Conservation (phyloP, 2,329 filamentous ascomycete species). For the Fusarium sublunatum region DNA sequence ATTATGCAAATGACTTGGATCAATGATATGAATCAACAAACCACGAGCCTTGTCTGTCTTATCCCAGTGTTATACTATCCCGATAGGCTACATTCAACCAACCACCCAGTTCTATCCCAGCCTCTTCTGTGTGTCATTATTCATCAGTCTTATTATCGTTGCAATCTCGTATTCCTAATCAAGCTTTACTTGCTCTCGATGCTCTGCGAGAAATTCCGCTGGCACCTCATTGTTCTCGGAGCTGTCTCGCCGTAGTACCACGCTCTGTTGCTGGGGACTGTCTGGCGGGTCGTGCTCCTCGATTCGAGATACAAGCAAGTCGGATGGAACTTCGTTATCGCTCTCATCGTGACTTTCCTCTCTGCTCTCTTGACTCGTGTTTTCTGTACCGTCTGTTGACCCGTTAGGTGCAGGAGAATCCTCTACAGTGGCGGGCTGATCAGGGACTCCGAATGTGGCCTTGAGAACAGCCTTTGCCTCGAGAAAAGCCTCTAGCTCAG, state of each 20-base stretch:
- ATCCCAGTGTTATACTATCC: background rate
- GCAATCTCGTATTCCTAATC: conserved; percentile 22
- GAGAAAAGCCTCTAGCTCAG: conserved; percentile 75
- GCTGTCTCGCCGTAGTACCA: conserved; percentile 48
- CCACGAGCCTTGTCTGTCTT: conserved; percentile 3
- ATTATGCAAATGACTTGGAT: conserved; percentile 42
- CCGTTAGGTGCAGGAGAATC: conserved; percentile 4
- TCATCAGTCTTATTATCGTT: conserved; percentile 19
- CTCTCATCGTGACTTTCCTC: conserved; percentile 46
- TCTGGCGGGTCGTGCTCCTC: conserved; percentile 42
- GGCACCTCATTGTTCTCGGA: conserved; percentile 61
- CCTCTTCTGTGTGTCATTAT: conserved; percentile 18
- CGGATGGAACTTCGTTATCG: conserved; percentile 58
- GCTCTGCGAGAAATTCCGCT: conserved; percentile 63
- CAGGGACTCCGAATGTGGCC: conserved; percentile 27
- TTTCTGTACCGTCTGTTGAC: conserved; percentile 2
- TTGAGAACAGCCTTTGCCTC: conserved; percentile 69
- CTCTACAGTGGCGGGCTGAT: conserved; percentile 17
- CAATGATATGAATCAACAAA: conserved; percentile 38
- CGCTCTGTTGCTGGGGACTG: conserved; percentile 26
- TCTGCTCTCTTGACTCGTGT: conserved; percentile 5
- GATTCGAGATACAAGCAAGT: conserved; percentile 52
- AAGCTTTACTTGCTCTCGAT: conserved; percentile 39
- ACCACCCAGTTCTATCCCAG: background rate
- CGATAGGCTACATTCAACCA: background rate